A percentile compares a stretch with the other conserved stretches of the same genome.
phyloP scores from a whole-genome alignment of 345 rosid species.

The Limnanthes douglasii region DNA sequence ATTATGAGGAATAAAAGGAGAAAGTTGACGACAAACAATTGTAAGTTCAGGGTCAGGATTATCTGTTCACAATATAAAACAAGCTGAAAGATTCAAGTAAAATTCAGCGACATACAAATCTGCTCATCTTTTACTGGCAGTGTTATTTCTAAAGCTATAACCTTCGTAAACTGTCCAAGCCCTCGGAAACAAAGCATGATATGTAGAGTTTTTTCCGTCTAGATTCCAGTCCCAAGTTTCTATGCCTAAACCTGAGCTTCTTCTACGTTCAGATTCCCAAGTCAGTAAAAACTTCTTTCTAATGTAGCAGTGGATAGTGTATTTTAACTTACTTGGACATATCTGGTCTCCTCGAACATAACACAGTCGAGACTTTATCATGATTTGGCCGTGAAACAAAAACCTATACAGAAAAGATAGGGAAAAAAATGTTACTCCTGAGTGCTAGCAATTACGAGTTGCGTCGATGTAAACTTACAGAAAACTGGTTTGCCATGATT shows the following conservation, averaged over 20 bases:
- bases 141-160: too few relatives aligned
- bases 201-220: conserved; percentile 61
- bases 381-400: conserved; percentile 14
- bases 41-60: conserved; percentile 89
- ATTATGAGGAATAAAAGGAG: conserved; percentile 88
- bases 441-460: neutral
- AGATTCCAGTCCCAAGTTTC: conserved; percentile 94
- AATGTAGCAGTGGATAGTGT: neutral
- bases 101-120: too few relatives aligned
- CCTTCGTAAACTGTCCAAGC: conserved; percentile 93
- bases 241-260: conserved; percentile 42
- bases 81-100: too few relatives aligned
- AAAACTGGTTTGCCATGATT: conserved; percentile 78
- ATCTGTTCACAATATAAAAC: conserved; percentile 24
- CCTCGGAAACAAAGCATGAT: conserved; percentile 93
- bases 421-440: neutral
- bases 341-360: conserved; percentile 10
- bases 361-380: conserved; percentile 13
- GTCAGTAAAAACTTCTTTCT: neutral
- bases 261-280: conserved; percentile 33
- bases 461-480: conserved; percentile 42
- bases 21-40: conserved; percentile 78
- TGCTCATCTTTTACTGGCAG: too few relatives aligned
- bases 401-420: conserved; percentile 8
- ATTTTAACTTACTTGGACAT: conserved; percentile 11